Evolutionary conservation across 176 grass and related monocot genomes (phyloP).

Genomic region (Eleusine indica): DNA sequence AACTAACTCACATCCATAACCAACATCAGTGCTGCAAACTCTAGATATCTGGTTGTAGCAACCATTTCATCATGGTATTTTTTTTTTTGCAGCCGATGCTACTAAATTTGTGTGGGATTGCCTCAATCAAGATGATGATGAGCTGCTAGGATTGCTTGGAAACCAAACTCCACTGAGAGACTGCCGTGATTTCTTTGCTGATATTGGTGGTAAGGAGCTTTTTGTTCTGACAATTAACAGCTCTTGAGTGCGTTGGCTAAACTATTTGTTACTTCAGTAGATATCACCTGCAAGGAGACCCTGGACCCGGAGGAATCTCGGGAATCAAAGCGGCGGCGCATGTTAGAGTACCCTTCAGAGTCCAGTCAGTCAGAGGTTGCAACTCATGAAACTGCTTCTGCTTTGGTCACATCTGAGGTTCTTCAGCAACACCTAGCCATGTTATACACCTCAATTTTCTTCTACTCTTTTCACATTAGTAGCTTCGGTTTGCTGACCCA

Average conservation of each 20-base stretch:
- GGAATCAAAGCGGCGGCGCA: conserved; percentile 46
- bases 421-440: not conserved
- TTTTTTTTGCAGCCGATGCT: conserved; percentile 10
- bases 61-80: not conserved
- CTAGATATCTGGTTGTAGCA: conserved; percentile 1
- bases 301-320: conserved; percentile 49
- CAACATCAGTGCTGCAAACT: not conserved
- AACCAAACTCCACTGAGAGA: conserved; percentile 63
- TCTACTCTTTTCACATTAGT: conserved; percentile 4
- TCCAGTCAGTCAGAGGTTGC: conserved; percentile 31
- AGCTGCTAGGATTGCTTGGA: conserved; percentile 45
- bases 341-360: conserved; percentile 54
- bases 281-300: conserved; percentile 53
- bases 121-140: conserved; percentile 56
- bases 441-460: not conserved
- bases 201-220: conserved; percentile 41
- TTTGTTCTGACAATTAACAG: not conserved
- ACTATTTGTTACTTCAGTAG: conserved; percentile 23
- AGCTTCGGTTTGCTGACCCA: conserved; percentile 13
- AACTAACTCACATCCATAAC: conserved; percentile 10
- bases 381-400: conserved; percentile 17
- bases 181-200: conserved; percentile 46
- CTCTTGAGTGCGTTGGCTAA: conserved; percentile 23
- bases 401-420: conserved; percentile 46
- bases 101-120: conserved; percentile 48